Evolutionary conservation across 352 stramenopile genomes (phyloP), one percentile per base, ranked within the genome.

Genomic region (Aphanomyces invadans): DNA sequence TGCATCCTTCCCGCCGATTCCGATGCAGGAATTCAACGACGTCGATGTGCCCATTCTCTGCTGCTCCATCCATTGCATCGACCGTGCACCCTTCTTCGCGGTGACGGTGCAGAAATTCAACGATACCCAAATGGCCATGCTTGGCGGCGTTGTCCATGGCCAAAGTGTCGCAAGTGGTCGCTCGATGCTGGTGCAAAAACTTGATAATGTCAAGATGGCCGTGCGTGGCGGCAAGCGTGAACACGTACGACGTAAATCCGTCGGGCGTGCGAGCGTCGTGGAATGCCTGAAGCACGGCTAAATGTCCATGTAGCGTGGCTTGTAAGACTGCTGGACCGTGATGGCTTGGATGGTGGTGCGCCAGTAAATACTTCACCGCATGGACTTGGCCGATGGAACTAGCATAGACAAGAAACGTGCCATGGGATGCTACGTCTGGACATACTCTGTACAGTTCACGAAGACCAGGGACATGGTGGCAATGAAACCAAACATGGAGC

Each of bases 111-210:
- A 73, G 56, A 55, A 54, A 74, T 29, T 55, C 17, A 5, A 74
- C 17, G 12, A 70, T 64, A 15, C 48, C 56, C 1, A 74, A 52
- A 44, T 73, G 70, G 15, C 70, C 70, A n/a, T 70, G 31, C 28
- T 54, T 69, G 29, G 70, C 70, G 1, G 70, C 70, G 11, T 38
- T 63, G 57, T 74, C 69, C 65, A 74, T 72, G 32, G 69, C 69
- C 28, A 42, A 15, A 15, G 7, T 42, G 36, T 7, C 51, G 44
- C 1, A 39, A n/a, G 7, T 15, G 36, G 36, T 15, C 36, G 36
- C 7, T 15, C 36, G 44, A 26, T 52, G 48, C 19, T 26, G 15
- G 17, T 56, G 48, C 19, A 56, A 15, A 32, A 56, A 56, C 25
- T 3, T 7, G 15, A 56, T 32, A 4, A 56, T 4, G 9, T 56